Percentiles rank a stretch among this genome's conserved stretches.
Conservation (phyloP, 2,329 filamentous ascomycete genomes). For the Fusarium mexicanum region DNA sequence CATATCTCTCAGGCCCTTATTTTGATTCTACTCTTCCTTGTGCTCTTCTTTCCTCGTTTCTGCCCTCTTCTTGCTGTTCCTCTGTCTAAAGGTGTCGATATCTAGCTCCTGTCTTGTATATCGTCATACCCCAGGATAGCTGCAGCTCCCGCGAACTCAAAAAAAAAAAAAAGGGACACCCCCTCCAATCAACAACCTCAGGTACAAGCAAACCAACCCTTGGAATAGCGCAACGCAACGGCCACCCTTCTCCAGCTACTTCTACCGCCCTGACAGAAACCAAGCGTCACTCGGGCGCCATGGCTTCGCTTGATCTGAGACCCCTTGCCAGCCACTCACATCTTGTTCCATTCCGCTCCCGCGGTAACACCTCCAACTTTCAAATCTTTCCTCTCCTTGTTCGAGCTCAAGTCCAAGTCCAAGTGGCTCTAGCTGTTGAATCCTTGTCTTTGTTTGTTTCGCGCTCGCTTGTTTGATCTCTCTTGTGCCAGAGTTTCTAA, state of each 20-base stretch:
- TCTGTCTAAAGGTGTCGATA: not conserved
- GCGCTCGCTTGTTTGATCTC: not conserved
- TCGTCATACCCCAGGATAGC: slow-evolving; percentile 19
- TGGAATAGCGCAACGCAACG: slow-evolving; percentile 18
- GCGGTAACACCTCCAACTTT: slow-evolving; percentile 23
- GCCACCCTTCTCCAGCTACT: not conserved
- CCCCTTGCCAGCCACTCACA: slow-evolving; percentile 34
- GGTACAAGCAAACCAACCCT: slow-evolving; percentile 30
- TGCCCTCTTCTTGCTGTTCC: not conserved
- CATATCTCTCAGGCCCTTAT: slow-evolving; percentile 17
- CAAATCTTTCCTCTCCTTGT: slow-evolving; percentile 8
- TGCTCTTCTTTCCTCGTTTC: not conserved
- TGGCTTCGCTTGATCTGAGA: slow-evolving; percentile 26
- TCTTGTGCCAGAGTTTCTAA: slow-evolving; percentile 12
- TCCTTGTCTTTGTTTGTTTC: slow-evolving; percentile 12
- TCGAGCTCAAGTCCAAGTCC: not conserved
- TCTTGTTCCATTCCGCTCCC: slow-evolving; percentile 28
- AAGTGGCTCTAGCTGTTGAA: slow-evolving; percentile 4
- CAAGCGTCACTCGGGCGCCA: slow-evolving; percentile 32
- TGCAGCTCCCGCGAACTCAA: slow-evolving; percentile 17
- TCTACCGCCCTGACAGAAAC: slow-evolving; percentile 27
- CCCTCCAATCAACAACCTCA: slow-evolving; percentile 12
- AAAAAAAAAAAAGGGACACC: slow-evolving; percentile 2
- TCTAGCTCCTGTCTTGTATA: slow-evolving; percentile 16
- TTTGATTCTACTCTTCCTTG: not conserved